Evolutionary conservation across 2,329 filamentous ascomycete genomes (phyloP).

Genomic region (Neofusicoccum parvum): DNA sequence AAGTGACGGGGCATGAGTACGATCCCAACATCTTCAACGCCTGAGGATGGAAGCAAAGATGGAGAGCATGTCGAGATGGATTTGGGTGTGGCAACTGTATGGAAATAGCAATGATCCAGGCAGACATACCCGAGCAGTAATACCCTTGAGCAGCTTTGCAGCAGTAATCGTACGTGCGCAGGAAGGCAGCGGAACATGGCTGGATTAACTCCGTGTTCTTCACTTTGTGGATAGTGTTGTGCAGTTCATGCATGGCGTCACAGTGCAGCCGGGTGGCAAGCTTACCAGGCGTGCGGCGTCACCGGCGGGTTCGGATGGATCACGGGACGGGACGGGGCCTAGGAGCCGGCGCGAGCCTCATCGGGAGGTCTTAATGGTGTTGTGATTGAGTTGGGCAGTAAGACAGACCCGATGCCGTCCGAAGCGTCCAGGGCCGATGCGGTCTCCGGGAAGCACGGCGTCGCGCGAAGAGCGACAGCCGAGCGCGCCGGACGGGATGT

Average conservation of each 20-base stretch:
- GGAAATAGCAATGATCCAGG: not conserved
- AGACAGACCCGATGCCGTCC: not conserved
- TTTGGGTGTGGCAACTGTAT: not conserved
- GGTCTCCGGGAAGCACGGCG: not conserved
- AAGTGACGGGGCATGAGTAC: constrained; percentile 41
- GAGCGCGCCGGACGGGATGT: not conserved
- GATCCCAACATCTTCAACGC: constrained; percentile 28
- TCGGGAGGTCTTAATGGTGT: not conserved
- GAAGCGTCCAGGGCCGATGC: not conserved
- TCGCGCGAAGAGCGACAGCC: constrained; percentile 3
- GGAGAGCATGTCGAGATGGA: not conserved
- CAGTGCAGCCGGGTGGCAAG: not conserved
- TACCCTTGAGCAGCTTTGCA: not conserved
- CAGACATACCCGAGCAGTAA: not conserved
- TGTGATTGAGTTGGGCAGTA: not conserved
- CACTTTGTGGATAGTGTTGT: not conserved
- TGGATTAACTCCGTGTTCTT: not conserved
- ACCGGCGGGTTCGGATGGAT: not conserved
- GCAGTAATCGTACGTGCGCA: not conserved
- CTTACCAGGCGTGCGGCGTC: not conserved
- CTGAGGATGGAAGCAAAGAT: not conserved
- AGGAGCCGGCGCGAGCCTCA: not conserved
- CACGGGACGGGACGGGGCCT: too few relatives aligned
- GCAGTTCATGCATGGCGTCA: not conserved
- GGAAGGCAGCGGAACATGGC: not conserved